phyloP scores from a whole-genome alignment of 1,284 basidiomycete species.

The Somion occarium region DNA sequence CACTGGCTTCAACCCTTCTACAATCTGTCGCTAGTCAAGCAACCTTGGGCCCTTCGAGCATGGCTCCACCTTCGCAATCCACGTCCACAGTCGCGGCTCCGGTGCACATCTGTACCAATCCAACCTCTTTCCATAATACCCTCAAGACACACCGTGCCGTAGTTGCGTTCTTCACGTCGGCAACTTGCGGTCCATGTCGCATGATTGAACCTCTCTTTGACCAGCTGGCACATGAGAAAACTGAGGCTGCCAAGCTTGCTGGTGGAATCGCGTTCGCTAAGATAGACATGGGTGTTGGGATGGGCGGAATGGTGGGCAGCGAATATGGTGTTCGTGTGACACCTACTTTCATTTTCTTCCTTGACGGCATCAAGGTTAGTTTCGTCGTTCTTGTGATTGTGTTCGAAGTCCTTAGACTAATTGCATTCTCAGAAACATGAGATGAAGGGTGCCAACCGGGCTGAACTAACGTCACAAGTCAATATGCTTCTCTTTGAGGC shows the following conservation, averaged over 20 bases:
- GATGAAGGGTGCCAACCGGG: slow-evolving; percentile 67
- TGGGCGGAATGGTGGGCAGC: slow-evolving; percentile 54
- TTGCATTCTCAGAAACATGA: slow-evolving; percentile 49
- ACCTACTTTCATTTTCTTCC: slow-evolving; percentile 84
- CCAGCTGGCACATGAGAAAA: slow-evolving; percentile 40
- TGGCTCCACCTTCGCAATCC: slow-evolving; percentile 16
- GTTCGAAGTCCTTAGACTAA: not conserved
- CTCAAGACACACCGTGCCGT: slow-evolving; percentile 46
- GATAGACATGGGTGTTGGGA: slow-evolving; percentile 71
- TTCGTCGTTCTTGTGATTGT: not conserved
- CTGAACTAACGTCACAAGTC: slow-evolving; percentile 64
- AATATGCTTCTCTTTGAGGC: slow-evolving; percentile 70
- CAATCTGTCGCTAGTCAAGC: slow-evolving; percentile 60
- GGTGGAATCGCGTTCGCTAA: slow-evolving; percentile 67
- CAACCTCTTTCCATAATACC: slow-evolving; percentile 46
- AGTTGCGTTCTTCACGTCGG: slow-evolving; percentile 64
- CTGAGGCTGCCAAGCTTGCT: slow-evolving; percentile 25
- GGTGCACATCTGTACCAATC: slow-evolving; percentile 55
- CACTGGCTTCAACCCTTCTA: slow-evolving; percentile 55
- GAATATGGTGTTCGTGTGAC: slow-evolving; percentile 73
- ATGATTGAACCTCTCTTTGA: slow-evolving; percentile 64
- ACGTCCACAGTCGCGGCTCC: slow-evolving; percentile 55
- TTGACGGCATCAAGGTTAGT: slow-evolving; percentile 68
- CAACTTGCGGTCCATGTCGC: slow-evolving; percentile 58
- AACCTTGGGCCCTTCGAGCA: slow-evolving; percentile 25